phyloP scores from a whole-genome alignment of 208 protist genomes.

The Leishmania gerbilli region DNA sequence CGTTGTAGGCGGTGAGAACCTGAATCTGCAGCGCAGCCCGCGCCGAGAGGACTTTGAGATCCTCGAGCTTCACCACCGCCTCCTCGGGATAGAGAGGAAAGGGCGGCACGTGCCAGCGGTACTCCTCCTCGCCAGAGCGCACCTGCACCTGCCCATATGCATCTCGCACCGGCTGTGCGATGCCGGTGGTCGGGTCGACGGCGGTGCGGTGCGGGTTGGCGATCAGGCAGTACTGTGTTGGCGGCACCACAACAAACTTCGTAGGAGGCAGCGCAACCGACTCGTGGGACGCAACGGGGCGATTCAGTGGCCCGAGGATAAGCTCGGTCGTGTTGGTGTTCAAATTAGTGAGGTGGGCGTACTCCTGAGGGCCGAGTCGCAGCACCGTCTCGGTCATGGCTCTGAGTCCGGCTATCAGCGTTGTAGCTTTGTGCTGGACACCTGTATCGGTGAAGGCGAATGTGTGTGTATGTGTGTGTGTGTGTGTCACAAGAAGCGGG shows the following conservation, averaged over 20 bases:
- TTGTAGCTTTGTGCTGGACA: not conserved
- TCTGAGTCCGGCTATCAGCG: not conserved
- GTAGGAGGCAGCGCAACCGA: conserved; percentile 36
- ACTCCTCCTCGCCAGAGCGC: conserved; percentile 80
- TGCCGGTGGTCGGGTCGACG: conserved; percentile 26
- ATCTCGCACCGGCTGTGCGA: conserved; percentile 44
- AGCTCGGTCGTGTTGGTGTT: conserved; percentile 65
- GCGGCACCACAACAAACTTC: conserved; percentile 59
- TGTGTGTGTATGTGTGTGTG: not conserved
- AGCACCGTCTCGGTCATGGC: conserved; percentile 30
- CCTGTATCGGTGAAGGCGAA: not conserved
- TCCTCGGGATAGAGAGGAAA: conserved; percentile 95
- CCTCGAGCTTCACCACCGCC: conserved; percentile 41
- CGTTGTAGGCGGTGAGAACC: conserved; percentile 68
- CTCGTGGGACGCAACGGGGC: conserved; percentile 56
- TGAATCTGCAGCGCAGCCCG: conserved; percentile 49
- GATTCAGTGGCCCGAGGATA: conserved; percentile 57
- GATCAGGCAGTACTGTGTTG: conserved; percentile 55
- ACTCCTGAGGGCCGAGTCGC: conserved; percentile 61
- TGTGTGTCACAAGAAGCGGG: not conserved
- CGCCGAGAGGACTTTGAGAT: conserved; percentile 65
- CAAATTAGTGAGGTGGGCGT: conserved; percentile 76
- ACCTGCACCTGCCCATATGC: conserved; percentile 80
- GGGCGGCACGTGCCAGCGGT: conserved; percentile 71
- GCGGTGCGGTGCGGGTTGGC: conserved; percentile 54